These are phyloP conservation scores for Verticillium klebahnii DNA, from an alignment of 2,329 filamentous ascomycete species.

Conservation along the genomic window DNA sequence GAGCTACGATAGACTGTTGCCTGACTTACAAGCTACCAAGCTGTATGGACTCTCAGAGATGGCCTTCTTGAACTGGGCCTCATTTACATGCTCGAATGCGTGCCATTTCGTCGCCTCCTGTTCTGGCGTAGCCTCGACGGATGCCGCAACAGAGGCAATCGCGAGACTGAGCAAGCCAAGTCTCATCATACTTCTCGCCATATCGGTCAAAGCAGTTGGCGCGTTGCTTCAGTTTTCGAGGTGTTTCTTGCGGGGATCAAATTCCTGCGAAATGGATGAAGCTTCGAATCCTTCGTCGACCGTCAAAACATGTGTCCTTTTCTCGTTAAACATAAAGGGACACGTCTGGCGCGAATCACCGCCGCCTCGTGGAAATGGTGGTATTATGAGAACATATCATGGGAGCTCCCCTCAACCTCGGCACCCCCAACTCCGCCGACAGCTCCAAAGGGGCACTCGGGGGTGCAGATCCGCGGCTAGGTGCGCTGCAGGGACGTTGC, in stretches of 20 bases:
- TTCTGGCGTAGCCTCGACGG: background rate
- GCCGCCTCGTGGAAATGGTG: background rate
- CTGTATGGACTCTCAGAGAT: slow-evolving; percentile 15
- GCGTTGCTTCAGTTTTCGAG: background rate
- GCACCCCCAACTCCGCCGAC: background rate
- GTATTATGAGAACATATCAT: background rate
- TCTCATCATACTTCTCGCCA: background rate
- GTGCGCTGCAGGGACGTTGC: background rate
- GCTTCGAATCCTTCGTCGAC: background rate
- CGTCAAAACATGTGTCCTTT: background rate
- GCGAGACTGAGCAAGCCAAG: background rate
- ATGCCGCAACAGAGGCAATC: background rate
- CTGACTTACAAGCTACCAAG: slow-evolving; percentile 26
- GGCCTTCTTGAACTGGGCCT: slow-evolving; percentile 3
- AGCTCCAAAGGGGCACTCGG: background rate
- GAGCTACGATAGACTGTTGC: too few species aligned
- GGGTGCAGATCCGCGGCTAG: background rate
- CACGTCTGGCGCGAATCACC: background rate
- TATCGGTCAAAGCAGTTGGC: background rate
- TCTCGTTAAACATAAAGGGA: background rate
- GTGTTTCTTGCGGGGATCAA: background rate
- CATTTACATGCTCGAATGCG: slow-evolving; percentile 3
- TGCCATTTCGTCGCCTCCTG: background rate
- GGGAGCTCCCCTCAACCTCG: background rate
- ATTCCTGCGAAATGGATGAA: background rate